A percentile compares a stretch with the other conserved stretches of the same genome.
Evolutionary conservation across 345 rosid genomes (phyloP).

Genomic region (Excoecaria cochinchinensis): DNA sequence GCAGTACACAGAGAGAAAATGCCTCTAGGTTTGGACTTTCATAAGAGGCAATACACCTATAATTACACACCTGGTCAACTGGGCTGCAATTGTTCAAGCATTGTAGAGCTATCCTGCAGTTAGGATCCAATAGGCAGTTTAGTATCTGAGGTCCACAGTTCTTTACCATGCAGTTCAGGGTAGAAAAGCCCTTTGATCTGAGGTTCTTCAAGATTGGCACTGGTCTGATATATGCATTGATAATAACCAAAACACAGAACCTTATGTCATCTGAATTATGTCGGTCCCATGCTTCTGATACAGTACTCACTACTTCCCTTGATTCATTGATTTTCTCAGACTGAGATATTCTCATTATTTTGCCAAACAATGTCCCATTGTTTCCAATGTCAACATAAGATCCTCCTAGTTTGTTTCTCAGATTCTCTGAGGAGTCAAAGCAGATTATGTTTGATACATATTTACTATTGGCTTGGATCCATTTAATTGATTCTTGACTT

Average conservation of each 20-base stretch:
- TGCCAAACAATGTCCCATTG: conserved; percentile 33
- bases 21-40: conserved; percentile 84
- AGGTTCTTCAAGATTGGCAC: conserved; percentile 73
- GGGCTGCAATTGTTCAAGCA: conserved; percentile 91
- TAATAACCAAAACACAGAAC: conserved; percentile 74
- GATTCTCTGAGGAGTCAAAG: conserved; percentile 52
- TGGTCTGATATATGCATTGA: conserved; percentile 81
- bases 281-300: conserved; percentile 84
- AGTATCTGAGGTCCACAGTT: conserved; percentile 85
- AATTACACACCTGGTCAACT: conserved; percentile 89
- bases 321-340: conserved; percentile 40
- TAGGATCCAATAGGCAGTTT: conserved; percentile 78
- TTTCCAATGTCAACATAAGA: conserved; percentile 33
- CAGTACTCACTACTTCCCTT: conserved; percentile 52
- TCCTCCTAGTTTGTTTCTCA: conserved; percentile 66
- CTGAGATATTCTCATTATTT: conserved; percentile 28
- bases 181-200: conserved; percentile 86
- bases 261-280: conserved; percentile 82
- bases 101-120: conserved; percentile 87
- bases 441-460: conserved; percentile 55
- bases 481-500: conserved; percentile 49
- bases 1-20: conserved; percentile 79
- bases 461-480: conserved; percentile 50
- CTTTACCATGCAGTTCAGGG: conserved; percentile 76
- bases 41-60: conserved; percentile 90